Evolutionary conservation across 768 basidiomycete species (phyloP), one percentile per base, ranked within the genome.

Genomic region (Lyophyllum atratum): DNA sequence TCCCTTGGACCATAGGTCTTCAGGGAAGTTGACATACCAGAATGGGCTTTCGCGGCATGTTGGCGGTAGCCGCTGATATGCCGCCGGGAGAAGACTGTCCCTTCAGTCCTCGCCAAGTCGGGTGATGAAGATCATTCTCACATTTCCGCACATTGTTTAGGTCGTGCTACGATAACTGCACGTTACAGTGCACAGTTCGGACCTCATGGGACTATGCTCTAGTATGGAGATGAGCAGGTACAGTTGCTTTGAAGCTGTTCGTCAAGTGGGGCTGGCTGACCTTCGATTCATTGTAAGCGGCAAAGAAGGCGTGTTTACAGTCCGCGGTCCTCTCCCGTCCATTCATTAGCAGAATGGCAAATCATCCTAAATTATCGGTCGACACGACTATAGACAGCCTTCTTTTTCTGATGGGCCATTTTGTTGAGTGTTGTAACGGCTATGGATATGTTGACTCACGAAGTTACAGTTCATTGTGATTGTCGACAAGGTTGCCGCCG

Each of bases 401-500:
- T 31, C 49, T 37, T 15, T 31, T 40, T 40, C 17, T 28, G 45
- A 49, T 49, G 47, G 9, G n/a, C 4, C 40, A 42, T 14, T 3
- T 21, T 22, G n/a, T 19, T 9, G 19, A 8, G 6, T 42, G 7
- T 22, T 22, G 40, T 7, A 5, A 2, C 21, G 40, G 40, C 40
- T 42, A 42, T 9, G 40, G n/a, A 19, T 22, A 19, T 42, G 8
- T 46, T 28, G 25, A 37, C 34, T 37, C 34, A 29, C 19, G 34
- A 4, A 49, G 31, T 37, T 49, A 34, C 49, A 37, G 11, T 34
- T 24, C 21, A 24, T 37, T 49, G 31, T 34, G 33, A 49, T 31
- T 49, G 7, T 11, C 37, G 21, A 25, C 25, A 52, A 45, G 24
- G n/a, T 49, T 60, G 55, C 59, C 59, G 59, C 59, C 59, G 59